These are phyloP conservation scores for Arthrobotrys pseudoclavata DNA, from an alignment of 2,329 filamentous ascomycete species.

Conservation along the genomic window DNA sequence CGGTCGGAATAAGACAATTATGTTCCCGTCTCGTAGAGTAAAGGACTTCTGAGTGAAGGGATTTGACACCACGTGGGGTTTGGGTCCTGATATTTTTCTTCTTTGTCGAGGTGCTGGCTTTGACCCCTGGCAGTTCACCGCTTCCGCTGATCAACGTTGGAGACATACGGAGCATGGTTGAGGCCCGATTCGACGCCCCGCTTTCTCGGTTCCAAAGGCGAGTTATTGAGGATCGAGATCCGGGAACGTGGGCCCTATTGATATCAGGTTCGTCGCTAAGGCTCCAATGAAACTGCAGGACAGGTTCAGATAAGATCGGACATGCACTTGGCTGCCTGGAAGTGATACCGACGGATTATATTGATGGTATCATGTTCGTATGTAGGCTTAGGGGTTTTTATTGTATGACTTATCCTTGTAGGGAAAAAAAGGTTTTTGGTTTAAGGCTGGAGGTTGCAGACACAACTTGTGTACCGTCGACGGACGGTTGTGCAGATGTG, in stretches of 20 bases:
- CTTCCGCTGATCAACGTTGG: slow-evolving; percentile 30
- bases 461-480: neutral
- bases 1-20: slow-evolving; percentile 5
- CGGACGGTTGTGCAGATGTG: neutral
- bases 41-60: slow-evolving; percentile 12
- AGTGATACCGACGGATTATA: slow-evolving; percentile 1
- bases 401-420: slow-evolving; percentile 1
- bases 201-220: slow-evolving; percentile 44
- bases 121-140: slow-evolving; percentile 21
- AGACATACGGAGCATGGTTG: slow-evolving; percentile 16
- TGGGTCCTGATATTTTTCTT: slow-evolving; percentile 4
- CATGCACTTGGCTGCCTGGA: slow-evolving; percentile 24
- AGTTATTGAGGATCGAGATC: slow-evolving; percentile 22
- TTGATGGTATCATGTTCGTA: neutral
- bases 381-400: neutral
- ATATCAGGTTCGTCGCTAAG: slow-evolving; percentile 32
- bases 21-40: slow-evolving; percentile 1
- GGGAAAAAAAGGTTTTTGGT: neutral
- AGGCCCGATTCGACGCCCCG: slow-evolving; percentile 44
- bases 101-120: neutral
- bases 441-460: neutral
- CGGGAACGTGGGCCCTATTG: slow-evolving; percentile 31
- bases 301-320: slow-evolving; percentile 2
- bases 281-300: slow-evolving; percentile 25
- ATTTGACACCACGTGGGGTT: slow-evolving; percentile 38